A percentile compares a stretch with the other conserved stretches of the same genome.
These are phyloP conservation scores for Anastatica hierochuntica DNA, from an alignment of 345 rosid species.

Conservation along the genomic window DNA sequence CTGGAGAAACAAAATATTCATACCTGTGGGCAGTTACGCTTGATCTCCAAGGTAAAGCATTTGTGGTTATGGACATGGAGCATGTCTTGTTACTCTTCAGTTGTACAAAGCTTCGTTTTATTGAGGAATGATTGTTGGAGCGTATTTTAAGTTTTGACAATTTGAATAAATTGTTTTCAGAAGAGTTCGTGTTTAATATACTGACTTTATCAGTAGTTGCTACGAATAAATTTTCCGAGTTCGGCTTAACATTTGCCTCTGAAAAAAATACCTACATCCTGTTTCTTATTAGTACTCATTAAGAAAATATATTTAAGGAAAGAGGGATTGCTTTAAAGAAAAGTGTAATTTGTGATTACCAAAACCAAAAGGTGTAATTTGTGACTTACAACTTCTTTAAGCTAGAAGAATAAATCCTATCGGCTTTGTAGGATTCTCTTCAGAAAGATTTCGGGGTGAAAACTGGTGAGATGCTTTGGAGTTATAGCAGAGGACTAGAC, in stretches of 20 bases:
- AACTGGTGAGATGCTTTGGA: constrained; percentile 98
- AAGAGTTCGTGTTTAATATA: too few species aligned
- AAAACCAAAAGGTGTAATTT: too few species aligned
- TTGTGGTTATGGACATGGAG: neutral
- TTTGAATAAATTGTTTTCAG: too few species aligned
- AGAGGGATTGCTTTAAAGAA: neutral
- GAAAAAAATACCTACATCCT: neutral
- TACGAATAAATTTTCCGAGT: too few species aligned
- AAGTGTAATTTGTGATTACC: neutral
- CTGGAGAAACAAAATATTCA: constrained; percentile 50
- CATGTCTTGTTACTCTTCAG: constrained; percentile 3
- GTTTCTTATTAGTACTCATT: neutral
- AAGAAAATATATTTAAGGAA: neutral
- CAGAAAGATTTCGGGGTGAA: constrained; percentile 77
- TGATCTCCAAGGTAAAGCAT: constrained; percentile 55
- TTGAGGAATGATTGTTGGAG: too few species aligned
- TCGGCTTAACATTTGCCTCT: neutral
- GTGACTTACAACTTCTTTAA: neutral
- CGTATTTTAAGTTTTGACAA: too few species aligned
- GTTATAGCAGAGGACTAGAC: constrained; percentile 81
- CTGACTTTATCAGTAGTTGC: too few species aligned
- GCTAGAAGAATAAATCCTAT: neutral
- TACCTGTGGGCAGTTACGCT: constrained; percentile 71
- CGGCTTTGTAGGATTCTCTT: constrained; percentile 51
- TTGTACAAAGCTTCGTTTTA: neutral